A percentile compares a stretch with the other conserved stretches of the same genome.
phyloP scores from a whole-genome alignment of 2,329 filamentous ascomycete genomes.

The Sarocladium strictum region DNA sequence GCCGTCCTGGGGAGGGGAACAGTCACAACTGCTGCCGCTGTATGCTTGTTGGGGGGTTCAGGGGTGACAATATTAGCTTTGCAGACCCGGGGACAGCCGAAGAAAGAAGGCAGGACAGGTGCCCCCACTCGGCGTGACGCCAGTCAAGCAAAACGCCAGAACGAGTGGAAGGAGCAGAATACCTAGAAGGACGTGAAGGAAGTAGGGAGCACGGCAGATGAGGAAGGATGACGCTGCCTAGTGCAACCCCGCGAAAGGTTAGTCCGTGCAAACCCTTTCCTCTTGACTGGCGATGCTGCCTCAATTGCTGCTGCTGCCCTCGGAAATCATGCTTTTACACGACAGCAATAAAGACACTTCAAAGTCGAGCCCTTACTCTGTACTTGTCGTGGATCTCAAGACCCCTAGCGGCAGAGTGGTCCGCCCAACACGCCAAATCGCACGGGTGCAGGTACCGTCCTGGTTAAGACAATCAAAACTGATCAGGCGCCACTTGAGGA shows the following conservation, averaged over 20 bases:
- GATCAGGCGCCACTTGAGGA: not conserved
- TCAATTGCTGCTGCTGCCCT: too few species aligned
- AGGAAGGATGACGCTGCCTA: too few species aligned
- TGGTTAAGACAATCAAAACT: not conserved
- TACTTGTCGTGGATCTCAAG: too few species aligned
- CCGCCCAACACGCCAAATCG: not conserved
- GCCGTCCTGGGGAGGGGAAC: not conserved
- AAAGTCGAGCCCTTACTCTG: not conserved
- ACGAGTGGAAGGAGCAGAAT: not conserved
- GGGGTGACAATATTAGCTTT: not conserved
- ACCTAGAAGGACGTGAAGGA: not conserved
- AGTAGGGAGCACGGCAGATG: not conserved
- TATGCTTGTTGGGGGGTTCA: not conserved
- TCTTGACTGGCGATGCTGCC: too few species aligned
- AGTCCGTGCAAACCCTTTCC: too few species aligned
- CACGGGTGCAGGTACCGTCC: not conserved
- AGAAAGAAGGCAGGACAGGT: not conserved
- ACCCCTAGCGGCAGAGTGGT: too few species aligned
- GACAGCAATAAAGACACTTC: not conserved
- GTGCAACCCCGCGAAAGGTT: too few species aligned
- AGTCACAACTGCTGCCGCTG: not conserved
- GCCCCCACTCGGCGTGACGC: not conserved
- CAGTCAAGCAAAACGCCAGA: not conserved
- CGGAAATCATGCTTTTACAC: too few species aligned
- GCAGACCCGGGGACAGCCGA: not conserved